These are phyloP conservation scores for Halophytophthora polymorphica DNA, from an alignment of 352 stramenopile genomes.

Conservation along the genomic window DNA sequence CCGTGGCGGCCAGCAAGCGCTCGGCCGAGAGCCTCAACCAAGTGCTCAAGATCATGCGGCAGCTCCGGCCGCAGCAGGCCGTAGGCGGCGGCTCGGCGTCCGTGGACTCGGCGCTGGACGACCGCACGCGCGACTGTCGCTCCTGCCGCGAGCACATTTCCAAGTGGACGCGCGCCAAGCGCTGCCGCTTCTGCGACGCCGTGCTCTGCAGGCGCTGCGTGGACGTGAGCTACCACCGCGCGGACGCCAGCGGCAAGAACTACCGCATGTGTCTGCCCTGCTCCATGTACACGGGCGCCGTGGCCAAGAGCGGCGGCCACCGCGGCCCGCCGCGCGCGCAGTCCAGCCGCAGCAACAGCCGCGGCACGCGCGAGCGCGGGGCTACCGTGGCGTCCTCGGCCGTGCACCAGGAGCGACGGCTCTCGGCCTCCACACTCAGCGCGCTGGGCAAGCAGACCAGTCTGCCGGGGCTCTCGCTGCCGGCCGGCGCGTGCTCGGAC, in stretches of 20 bases:
- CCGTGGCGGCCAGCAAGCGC: conserved; percentile 43
- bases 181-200: conserved; percentile 58
- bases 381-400: conserved; percentile 6
- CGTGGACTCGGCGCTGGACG: conserved; percentile 9
- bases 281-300: conserved; percentile 24
- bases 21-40: conserved; percentile 53
- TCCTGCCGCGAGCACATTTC: conserved; percentile 54
- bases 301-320: conserved; percentile 15
- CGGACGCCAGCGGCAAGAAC: conserved; percentile 34
- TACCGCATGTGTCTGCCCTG: conserved; percentile 62
- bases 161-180: conserved; percentile 60
- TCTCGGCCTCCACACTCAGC: conserved; percentile 14
- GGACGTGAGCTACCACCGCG: conserved; percentile 44
- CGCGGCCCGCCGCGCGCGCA: conserved; percentile 7
- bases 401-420: conserved; percentile 6
- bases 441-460: conserved; percentile 23
- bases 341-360: conserved; percentile 8
- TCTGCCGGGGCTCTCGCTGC: conserved; percentile 13
- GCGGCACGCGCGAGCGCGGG: conserved; percentile 9
- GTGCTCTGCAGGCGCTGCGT: conserved; percentile 64
- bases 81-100: conserved; percentile 12
- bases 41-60: conserved; percentile 60
- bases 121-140: conserved; percentile 34
- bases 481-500: conserved; percentile 24
- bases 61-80: conserved; percentile 22